Conservation (phyloP, 257 asterid species). For the Orobanche coerulescens region DNA sequence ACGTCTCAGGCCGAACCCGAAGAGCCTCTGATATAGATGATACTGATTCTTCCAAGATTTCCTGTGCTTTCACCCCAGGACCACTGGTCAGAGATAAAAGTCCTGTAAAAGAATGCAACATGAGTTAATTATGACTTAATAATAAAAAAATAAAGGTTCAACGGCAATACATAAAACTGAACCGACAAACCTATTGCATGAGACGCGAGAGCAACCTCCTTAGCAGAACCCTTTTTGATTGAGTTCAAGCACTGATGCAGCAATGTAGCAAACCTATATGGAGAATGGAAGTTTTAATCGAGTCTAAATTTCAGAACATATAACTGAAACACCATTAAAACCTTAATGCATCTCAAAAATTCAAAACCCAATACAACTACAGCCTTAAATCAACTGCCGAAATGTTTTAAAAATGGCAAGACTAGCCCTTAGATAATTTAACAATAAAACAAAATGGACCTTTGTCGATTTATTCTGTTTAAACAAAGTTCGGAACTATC, state of each 20-base stretch:
- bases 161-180: not conserved
- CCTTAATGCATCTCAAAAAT: not conserved
- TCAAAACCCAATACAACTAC: not conserved
- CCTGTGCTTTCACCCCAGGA: slow-evolving; percentile 84
- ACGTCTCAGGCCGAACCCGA: slow-evolving; percentile 51
- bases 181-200: slow-evolving; percentile 61
- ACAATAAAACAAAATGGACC: not conserved
- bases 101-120: slow-evolving; percentile 34
- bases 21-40: slow-evolving; percentile 81
- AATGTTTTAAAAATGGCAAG: not conserved
- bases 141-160: not conserved
- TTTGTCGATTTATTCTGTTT: not conserved
- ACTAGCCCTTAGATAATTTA: not conserved
- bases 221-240: slow-evolving; percentile 80
- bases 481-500: not conserved
- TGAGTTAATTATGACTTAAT: not conserved
- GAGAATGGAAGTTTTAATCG: slow-evolving; percentile 8
- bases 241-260: slow-evolving; percentile 74
- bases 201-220: slow-evolving; percentile 81
- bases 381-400: not conserved
- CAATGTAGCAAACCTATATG: slow-evolving; percentile 72
- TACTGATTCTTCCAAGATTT: slow-evolving; percentile 75
- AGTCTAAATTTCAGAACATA: slow-evolving; percentile 10
- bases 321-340: not conserved
- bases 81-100: slow-evolving; percentile 82